Conservation (phyloP, 1,284 basidiomycete species). For the Tilletia walkeri region DNA sequence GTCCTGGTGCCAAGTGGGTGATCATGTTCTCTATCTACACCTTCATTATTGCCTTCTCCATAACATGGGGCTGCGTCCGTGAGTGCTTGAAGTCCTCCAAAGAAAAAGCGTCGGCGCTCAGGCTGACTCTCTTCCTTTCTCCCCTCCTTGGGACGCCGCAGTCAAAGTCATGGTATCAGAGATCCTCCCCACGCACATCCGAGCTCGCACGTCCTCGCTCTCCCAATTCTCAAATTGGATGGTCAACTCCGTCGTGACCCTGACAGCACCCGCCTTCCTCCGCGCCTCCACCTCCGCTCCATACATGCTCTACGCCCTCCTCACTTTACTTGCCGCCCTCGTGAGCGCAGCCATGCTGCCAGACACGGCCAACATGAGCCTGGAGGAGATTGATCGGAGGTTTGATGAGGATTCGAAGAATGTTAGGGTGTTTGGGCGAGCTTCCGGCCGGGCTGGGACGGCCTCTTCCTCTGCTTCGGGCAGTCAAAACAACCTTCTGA, state of each 20-base stretch:
- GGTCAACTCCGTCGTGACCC: slow-evolving; percentile 11
- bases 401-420: slow-evolving; percentile 17
- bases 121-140: not conserved
- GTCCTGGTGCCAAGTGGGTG: slow-evolving; percentile 11
- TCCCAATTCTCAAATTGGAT: slow-evolving; percentile 13
- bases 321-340: not conserved
- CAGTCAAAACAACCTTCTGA: not conserved
- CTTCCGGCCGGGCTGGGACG: not conserved
- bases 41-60: slow-evolving; percentile 7
- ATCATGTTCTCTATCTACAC: slow-evolving; percentile 17
- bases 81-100: not conserved
- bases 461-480: not conserved
- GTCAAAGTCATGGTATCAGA: slow-evolving; percentile 16
- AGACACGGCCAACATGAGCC: slow-evolving; percentile 4
- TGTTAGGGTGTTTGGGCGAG: not conserved
- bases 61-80: slow-evolving; percentile 13
- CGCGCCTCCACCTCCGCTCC: slow-evolving; percentile 9
- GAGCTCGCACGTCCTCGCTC: not conserved
- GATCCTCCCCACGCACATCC: slow-evolving; percentile 16
- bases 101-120: not conserved
- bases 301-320: slow-evolving; percentile 13
- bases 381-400: slow-evolving; percentile 15
- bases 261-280: slow-evolving; percentile 13
- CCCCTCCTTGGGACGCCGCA: not conserved
- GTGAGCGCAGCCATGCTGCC: slow-evolving; percentile 11